Evolutionary conservation across 2,329 filamentous ascomycete species (phyloP).

Genomic region (Tolypocladium cylindrosporum): DNA sequence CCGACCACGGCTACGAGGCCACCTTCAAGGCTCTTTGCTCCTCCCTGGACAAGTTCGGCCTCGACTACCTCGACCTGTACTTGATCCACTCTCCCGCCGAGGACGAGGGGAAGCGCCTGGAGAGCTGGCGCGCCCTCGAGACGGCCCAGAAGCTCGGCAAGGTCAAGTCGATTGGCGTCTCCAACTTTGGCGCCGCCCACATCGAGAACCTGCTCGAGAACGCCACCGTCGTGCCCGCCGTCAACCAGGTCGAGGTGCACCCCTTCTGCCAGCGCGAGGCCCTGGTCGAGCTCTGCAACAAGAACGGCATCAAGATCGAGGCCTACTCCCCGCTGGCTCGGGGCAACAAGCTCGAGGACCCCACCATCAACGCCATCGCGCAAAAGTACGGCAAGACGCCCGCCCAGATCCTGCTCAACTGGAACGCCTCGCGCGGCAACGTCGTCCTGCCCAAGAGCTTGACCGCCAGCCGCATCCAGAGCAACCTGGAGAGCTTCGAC

Average conservation of each 20-base stretch:
- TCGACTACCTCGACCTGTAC: constrained; percentile 68
- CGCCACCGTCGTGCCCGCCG: constrained; percentile 49
- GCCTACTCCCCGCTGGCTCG: constrained; percentile 44
- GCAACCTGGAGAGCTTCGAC: constrained; percentile 53
- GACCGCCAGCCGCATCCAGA: constrained; percentile 50
- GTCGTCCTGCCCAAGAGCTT: constrained; percentile 68
- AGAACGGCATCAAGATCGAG: constrained; percentile 44
- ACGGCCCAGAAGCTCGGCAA: constrained; percentile 56
- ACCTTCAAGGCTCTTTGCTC: constrained; percentile 53
- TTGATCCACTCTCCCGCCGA: constrained; percentile 56
- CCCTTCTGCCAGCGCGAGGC: constrained; percentile 58
- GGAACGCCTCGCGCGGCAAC: constrained; percentile 67
- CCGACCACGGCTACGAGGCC: constrained; percentile 30
- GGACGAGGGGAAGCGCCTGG: constrained; percentile 54
- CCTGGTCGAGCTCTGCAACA: constrained; percentile 45
- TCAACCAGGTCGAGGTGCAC: constrained; percentile 76
- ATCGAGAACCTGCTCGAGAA: constrained; percentile 42
- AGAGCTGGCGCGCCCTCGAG: constrained; percentile 65
- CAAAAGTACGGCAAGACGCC: constrained; percentile 62
- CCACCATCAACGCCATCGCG: constrained; percentile 50
- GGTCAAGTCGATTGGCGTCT: constrained; percentile 62
- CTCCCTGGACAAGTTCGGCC: constrained; percentile 52
- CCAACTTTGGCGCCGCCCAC: constrained; percentile 68
- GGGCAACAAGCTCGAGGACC: constrained; percentile 38
- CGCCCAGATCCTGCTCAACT: constrained; percentile 67